Evolutionary conservation across 2,329 filamentous ascomycete species (phyloP), one percentile per base, ranked within the genome.

Genomic region (Leptographium radiaticola): DNA sequence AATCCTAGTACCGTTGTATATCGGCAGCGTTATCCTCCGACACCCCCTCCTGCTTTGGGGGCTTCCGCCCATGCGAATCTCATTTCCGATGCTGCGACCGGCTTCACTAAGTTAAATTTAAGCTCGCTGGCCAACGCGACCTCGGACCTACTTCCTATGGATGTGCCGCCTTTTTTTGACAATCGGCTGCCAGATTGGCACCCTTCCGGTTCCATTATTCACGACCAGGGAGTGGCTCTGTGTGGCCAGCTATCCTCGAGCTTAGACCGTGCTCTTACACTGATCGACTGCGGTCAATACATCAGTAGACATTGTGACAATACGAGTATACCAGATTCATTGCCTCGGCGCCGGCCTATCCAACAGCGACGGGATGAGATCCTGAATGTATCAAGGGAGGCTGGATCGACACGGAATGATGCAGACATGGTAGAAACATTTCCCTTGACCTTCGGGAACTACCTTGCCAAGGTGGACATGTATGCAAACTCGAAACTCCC

Each of bases 401-500:
- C 8, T 31, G 18, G 20, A 18, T 20, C 38, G 16, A 11, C 49
- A 52, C 58, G 64, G 7, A 70, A 72, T 48, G 67, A 66, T 9
- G 67, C 70, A 51, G 65, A 67, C 16, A 63, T 62, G 13, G 64
- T 65, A 11, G 30, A 15, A 8, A 7, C 25, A 4, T 31, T 45
- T 6, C 15, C 25, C 13, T 45, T 6, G 3, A 66, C 71, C 2
- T 72, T 74, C 12, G 74, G 74, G 10, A 79, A 76, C 57, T 81
- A 83, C 63, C 88, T 89, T 60, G 76, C 81, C 15, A 94, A 93
- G 65, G 85, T 88, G 15, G 84, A 89, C 62, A 69, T 83, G 1
- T 94, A 94, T 64, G 75, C 80, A 47, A 95, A 95, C 65, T 87
- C 88, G 2, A 80, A 78, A 54, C 70, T 94, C 6, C 85, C 87